These are phyloP conservation scores for Camellia japonica DNA, from an alignment of 148 eudicot species.

Conservation along the genomic window DNA sequence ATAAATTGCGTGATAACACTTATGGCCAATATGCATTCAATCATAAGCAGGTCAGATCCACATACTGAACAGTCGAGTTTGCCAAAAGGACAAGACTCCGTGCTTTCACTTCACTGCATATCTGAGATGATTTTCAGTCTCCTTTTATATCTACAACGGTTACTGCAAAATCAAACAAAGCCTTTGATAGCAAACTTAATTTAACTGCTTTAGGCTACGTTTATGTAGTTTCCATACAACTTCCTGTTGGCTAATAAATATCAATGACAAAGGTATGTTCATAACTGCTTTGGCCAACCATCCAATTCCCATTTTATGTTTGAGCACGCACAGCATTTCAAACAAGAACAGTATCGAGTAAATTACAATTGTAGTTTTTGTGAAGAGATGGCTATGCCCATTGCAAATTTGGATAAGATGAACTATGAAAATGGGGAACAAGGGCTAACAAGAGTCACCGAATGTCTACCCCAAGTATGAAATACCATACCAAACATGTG, in stretches of 20 bases:
- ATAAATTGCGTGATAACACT: background rate
- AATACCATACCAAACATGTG: background rate
- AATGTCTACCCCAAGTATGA: background rate
- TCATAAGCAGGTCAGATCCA: background rate
- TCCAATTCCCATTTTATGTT: background rate
- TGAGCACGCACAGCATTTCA: background rate
- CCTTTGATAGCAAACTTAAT: background rate
- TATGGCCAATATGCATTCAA: background rate
- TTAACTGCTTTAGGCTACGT: background rate
- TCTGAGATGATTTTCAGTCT: background rate
- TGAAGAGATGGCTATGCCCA: background rate
- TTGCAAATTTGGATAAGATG: background rate
- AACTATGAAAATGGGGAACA: background rate
- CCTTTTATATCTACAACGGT: background rate
- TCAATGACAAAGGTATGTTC: background rate
- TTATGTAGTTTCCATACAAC: background rate
- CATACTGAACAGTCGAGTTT: background rate
- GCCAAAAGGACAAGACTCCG: background rate
- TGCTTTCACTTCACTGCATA: background rate
- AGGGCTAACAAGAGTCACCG: background rate
- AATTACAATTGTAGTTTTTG: background rate
- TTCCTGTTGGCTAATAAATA: background rate
- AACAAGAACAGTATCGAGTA: background rate
- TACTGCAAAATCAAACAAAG: slow-evolving; percentile 17
- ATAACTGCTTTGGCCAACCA: background rate